These are phyloP conservation scores for Annulohypoxylon moriforme DNA, from an alignment of 495 filamentous ascomycete species.

Conservation along the genomic window DNA sequence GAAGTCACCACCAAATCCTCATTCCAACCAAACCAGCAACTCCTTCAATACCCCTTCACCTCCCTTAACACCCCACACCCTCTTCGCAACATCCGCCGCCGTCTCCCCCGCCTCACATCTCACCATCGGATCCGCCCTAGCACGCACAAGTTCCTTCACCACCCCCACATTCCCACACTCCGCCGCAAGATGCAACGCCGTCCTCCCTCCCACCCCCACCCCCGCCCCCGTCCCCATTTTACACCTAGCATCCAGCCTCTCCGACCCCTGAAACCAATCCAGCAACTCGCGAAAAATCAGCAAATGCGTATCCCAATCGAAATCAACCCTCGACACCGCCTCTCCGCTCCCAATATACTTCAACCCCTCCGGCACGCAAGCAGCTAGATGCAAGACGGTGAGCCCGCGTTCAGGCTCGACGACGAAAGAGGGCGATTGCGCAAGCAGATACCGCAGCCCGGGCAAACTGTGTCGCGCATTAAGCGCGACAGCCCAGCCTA, in stretches of 20 bases:
- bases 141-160: not conserved
- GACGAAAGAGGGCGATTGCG: not conserved
- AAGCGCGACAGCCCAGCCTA: not conserved
- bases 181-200: not conserved
- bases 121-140: not conserved
- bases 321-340: not conserved
- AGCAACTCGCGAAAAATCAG: not conserved
- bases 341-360: not conserved
- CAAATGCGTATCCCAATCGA: not conserved
- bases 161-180: constrained; percentile 1
- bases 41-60: not conserved
- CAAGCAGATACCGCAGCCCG: not conserved
- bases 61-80: not conserved
- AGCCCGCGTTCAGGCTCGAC: not conserved
- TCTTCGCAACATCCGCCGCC: not conserved
- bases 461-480: not conserved
- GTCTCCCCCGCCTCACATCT: not conserved
- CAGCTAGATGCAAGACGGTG: not conserved
- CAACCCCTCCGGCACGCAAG: not conserved
- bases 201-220: not conserved
- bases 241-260: not conserved
- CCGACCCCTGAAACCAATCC: not conserved
- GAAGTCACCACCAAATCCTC: too few species aligned
- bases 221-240: too few species aligned
- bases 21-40: not conserved